These are phyloP conservation scores for Claviceps sp. DNA, from an alignment of 2,329 filamentous ascomycete genomes.

Conservation along the genomic window DNA sequence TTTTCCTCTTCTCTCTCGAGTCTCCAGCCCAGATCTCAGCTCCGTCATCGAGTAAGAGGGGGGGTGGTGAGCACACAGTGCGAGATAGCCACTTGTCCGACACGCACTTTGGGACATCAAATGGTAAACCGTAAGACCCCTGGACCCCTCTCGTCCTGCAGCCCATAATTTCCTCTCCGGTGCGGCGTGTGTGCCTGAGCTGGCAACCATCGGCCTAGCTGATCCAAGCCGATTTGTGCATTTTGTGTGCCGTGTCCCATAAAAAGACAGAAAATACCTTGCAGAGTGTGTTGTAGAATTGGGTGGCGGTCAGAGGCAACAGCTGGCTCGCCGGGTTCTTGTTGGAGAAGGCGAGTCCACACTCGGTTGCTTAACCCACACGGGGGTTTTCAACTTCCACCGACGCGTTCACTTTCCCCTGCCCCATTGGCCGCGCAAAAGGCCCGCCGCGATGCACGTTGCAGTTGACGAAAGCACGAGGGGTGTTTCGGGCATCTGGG, in stretches of 20 bases:
- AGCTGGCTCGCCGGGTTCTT: not conserved
- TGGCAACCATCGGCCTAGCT: not conserved
- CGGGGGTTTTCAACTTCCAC: not conserved
- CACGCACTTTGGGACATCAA: not conserved
- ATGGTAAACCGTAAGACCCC: not conserved
- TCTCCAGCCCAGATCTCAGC: not conserved
- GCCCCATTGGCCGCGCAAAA: not conserved
- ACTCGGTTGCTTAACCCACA: not conserved
- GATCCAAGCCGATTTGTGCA: not conserved
- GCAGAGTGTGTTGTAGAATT: not conserved
- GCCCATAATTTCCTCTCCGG: not conserved
- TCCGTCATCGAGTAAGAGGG: not conserved
- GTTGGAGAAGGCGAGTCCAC: not conserved
- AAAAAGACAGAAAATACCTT: not conserved
- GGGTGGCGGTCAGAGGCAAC: constrained; percentile 2
- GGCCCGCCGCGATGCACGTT: not conserved
- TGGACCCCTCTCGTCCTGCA: constrained; percentile 3
- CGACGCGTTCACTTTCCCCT: not conserved
- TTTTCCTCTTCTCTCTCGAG: not conserved
- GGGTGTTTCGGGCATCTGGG: not conserved
- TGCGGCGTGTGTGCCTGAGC: constrained; percentile 2
- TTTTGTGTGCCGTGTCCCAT: not conserved
- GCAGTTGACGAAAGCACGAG: not conserved
- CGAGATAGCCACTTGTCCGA: not conserved
- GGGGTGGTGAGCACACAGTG: not conserved